Conservation (phyloP, 257 asterid species). For the Petunia axillaris region DNA sequence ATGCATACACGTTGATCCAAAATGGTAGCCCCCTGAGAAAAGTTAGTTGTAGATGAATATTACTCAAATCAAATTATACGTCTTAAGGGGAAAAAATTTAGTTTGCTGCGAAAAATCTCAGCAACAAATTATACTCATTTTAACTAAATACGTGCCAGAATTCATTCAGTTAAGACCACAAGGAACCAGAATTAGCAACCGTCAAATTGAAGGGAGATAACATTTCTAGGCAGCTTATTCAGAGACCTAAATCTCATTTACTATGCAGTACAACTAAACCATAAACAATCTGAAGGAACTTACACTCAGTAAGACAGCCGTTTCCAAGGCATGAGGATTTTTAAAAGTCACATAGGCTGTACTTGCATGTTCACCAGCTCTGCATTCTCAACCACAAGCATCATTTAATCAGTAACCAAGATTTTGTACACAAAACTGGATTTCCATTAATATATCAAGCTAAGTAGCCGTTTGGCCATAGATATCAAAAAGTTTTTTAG, state of each 20-base stretch:
- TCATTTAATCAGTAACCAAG: constrained; percentile 10
- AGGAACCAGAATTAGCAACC: background rate
- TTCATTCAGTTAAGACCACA: background rate
- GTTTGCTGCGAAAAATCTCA: background rate
- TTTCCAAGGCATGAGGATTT: constrained; percentile 86
- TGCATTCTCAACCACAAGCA: constrained; percentile 42
- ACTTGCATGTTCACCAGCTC: constrained; percentile 83
- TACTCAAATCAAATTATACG: background rate
- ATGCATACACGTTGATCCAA: constrained; percentile 91
- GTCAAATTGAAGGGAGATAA: background rate
- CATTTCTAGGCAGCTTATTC: background rate
- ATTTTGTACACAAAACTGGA: background rate
- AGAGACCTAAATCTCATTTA: background rate
- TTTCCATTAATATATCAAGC: too few species aligned
- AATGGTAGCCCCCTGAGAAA: constrained; percentile 77
- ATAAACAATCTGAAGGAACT: constrained; percentile 40
- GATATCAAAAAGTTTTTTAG: too few species aligned
- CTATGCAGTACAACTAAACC: constrained; percentile 6
- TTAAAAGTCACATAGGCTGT: constrained; percentile 90
- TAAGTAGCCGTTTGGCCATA: too few species aligned
- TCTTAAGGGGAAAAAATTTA: background rate
- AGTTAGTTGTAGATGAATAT: background rate
- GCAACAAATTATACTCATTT: background rate
- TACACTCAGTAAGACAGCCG: constrained; percentile 95
- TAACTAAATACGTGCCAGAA: background rate